Evolutionary conservation across 192 early-diverging fungal genomes (phyloP).

Genomic region (Mycoemilia scoparia): DNA sequence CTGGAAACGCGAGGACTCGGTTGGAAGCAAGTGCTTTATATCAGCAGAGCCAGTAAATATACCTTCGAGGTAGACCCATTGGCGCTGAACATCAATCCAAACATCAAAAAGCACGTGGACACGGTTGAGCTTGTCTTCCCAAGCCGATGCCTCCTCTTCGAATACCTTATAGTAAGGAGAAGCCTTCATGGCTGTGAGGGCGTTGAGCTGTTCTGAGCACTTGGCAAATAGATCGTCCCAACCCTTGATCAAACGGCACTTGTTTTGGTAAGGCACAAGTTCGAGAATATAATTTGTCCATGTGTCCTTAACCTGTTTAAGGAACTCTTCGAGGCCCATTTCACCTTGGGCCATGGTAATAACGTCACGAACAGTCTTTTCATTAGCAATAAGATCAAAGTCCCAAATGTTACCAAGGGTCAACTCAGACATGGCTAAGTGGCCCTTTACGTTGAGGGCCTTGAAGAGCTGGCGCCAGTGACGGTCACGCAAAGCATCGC

Average conservation of each 20-base stretch:
- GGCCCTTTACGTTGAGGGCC: slow-evolving; percentile 50
- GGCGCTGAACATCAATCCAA: slow-evolving; percentile 99
- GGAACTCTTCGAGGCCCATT: slow-evolving; percentile 98
- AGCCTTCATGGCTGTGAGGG: slow-evolving; percentile 88
- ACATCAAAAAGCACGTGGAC: slow-evolving; percentile 94
- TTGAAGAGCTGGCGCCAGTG: slow-evolving; percentile 95
- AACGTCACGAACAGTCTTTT: slow-evolving; percentile 68
- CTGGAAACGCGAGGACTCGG: slow-evolving; percentile 89
- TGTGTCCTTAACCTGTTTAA: slow-evolving; percentile 75
- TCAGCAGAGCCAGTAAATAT: slow-evolving; percentile 93
- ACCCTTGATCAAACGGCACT: slow-evolving; percentile 85
- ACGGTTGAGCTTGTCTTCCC: slow-evolving; percentile 95
- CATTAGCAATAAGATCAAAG: slow-evolving; percentile 73
- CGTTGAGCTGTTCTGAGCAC: slow-evolving; percentile 85
- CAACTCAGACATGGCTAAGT: slow-evolving; percentile 56
- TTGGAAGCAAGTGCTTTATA: slow-evolving; percentile 91
- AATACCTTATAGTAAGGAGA: slow-evolving; percentile 97
- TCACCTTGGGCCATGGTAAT: slow-evolving; percentile 91
- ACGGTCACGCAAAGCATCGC: slow-evolving; percentile 86
- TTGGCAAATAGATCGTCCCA: slow-evolving; percentile 99
- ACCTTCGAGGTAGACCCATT: slow-evolving; percentile 99
- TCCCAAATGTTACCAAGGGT: slow-evolving; percentile 94
- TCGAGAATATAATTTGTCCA: slow-evolving; percentile 89
- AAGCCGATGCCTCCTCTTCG: slow-evolving; percentile 83
- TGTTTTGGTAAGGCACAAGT: slow-evolving; percentile 94